Evolutionary conservation across 176 grass and related monocot genomes (phyloP).

Genomic region (Triticum timopheevii): DNA sequence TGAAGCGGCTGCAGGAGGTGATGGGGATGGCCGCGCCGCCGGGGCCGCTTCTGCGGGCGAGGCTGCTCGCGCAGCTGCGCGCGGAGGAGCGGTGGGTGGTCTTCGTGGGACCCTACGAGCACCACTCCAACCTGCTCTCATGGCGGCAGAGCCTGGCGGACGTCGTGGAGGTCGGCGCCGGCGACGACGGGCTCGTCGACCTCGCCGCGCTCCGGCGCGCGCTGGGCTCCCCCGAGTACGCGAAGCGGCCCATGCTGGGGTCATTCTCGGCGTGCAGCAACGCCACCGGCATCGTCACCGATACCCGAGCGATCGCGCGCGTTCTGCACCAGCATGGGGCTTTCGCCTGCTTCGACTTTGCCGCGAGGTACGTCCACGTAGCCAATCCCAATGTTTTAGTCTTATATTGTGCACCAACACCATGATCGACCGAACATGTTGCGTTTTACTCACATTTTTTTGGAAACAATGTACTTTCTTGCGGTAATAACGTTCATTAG

Average conservation of each 20-base stretch:
- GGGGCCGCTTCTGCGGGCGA: slow-evolving; percentile 13
- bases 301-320: slow-evolving; percentile 54
- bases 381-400: not conserved
- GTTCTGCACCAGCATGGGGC: slow-evolving; percentile 73
- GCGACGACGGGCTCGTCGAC: slow-evolving; percentile 50
- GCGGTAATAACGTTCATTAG: no score
- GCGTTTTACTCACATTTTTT: no score
- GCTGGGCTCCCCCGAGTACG: slow-evolving; percentile 27
- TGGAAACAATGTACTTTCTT: no score
- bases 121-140: slow-evolving; percentile 93
- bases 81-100: slow-evolving; percentile 74
- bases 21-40: slow-evolving; percentile 58
- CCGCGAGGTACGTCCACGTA: slow-evolving; percentile 51
- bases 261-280: slow-evolving; percentile 86
- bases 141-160: slow-evolving; percentile 77
- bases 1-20: slow-evolving; percentile 78
- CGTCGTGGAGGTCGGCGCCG: slow-evolving; percentile 63
- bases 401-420: not conserved
- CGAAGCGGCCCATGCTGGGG: slow-evolving; percentile 59
- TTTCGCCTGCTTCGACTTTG: slow-evolving; percentile 91
- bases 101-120: slow-evolving; percentile 76
- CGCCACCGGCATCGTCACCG: slow-evolving; percentile 62
- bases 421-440: not conserved
- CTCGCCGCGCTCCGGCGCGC: slow-evolving; percentile 34
- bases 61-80: slow-evolving; percentile 8